phyloP scores from a whole-genome alignment of 1,139 yeast genomes.

The Pichia sp. region DNA sequence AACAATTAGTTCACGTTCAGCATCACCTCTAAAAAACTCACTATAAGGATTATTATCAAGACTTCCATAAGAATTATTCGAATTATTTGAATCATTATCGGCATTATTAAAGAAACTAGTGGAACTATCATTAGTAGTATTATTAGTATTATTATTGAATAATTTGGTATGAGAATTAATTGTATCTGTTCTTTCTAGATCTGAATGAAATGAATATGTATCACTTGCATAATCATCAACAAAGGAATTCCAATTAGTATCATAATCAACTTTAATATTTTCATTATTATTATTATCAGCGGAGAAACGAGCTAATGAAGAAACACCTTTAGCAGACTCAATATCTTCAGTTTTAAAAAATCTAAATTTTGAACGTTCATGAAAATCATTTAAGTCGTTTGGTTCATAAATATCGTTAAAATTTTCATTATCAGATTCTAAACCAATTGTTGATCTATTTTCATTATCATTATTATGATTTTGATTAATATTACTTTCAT shows the following conservation, averaged over 20 bases:
- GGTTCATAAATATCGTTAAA: constrained; percentile 10
- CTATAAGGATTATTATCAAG: constrained; percentile 15
- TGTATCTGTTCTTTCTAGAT: neutral
- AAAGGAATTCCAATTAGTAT: constrained; percentile 66
- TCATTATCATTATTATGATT: neutral
- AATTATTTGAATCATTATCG: neutral
- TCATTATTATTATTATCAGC: constrained; percentile 38
- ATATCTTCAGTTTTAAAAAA: constrained; percentile 82
- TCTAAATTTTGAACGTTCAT: constrained; percentile 45
- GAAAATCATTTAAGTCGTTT: constrained; percentile 26
- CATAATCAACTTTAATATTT: constrained; percentile 45
- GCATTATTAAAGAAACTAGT: neutral
- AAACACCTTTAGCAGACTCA: constrained; percentile 80
- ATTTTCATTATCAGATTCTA: neutral
- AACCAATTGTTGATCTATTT: too few species aligned
- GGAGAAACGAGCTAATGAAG: constrained; percentile 52
- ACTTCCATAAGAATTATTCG: constrained; percentile 15
- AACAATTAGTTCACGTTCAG: constrained; percentile 17
- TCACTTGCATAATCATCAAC: constrained; percentile 33
- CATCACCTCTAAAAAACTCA: constrained; percentile 19
- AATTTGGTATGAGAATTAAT: constrained; percentile 1
- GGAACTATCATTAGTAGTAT: neutral
- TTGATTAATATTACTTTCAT: neutral
- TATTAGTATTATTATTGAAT: neutral
- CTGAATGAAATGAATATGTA: neutral